Percentiles rank a stretch among this genome's conserved stretches.
These are phyloP conservation scores for Tolypocladium ovalisporum DNA, from an alignment of 2,329 filamentous ascomycete species.

Conservation along the genomic window DNA sequence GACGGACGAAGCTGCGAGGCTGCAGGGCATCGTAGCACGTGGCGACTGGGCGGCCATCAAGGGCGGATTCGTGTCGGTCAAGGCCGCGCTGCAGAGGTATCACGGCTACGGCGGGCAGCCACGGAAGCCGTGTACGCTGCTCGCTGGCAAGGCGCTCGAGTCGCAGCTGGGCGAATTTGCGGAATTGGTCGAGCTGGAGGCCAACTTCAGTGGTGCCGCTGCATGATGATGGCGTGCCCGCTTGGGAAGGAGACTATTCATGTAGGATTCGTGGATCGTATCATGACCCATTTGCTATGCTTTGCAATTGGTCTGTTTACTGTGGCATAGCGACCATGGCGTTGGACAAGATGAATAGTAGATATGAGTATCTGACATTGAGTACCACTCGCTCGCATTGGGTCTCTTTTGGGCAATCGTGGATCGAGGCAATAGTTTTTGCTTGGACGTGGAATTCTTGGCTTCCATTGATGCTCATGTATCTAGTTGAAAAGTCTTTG, in stretches of 20 bases:
- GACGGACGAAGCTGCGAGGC: slow-evolving; percentile 43
- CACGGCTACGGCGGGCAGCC: slow-evolving; percentile 54
- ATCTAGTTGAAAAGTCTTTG: too few relatives aligned
- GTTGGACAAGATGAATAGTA: not conserved
- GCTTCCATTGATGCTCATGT: too few relatives aligned
- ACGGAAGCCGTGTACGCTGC: slow-evolving; percentile 34
- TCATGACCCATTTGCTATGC: not conserved
- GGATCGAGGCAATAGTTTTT: not conserved
- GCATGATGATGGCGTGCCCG: not conserved
- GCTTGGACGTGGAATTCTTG: not conserved
- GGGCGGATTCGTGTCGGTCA: slow-evolving; percentile 58
- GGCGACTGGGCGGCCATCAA: slow-evolving; percentile 63
- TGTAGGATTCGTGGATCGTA: not conserved
- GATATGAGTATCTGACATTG: not conserved
- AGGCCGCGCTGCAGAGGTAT: slow-evolving; percentile 51
- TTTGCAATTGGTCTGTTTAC: not conserved
- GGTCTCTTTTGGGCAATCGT: not conserved
- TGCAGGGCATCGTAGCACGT: slow-evolving; percentile 54
- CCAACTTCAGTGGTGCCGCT: slow-evolving; percentile 18
- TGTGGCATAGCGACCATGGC: not conserved
- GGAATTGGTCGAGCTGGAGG: slow-evolving; percentile 12
- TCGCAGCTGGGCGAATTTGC: slow-evolving; percentile 12
- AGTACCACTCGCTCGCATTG: not conserved
- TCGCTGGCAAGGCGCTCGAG: slow-evolving; percentile 11
- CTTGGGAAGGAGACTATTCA: not conserved